Conservation (phyloP, 169 alveolate genomes). For the Plasmodium fragile region DNA sequence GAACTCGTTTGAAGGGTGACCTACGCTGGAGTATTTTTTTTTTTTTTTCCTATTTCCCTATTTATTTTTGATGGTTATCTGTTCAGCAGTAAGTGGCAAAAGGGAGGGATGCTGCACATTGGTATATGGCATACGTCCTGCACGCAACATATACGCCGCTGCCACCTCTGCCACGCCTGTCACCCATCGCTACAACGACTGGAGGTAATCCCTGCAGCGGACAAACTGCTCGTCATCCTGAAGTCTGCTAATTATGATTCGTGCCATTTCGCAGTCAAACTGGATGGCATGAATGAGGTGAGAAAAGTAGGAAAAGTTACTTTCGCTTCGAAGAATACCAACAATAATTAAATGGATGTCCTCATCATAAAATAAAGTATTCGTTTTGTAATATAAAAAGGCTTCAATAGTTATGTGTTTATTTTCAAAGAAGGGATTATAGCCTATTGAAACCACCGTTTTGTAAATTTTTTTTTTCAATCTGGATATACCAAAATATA, state of each 20-base stretch:
- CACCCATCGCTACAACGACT: neutral
- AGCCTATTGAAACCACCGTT: conserved; percentile 70
- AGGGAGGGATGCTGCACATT: neutral
- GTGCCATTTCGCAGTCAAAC: conserved; percentile 69
- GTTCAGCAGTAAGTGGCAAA: neutral
- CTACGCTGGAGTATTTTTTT: neutral
- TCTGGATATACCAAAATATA: conserved; percentile 58
- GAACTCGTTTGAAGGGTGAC: neutral
- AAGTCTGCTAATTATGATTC: conserved; percentile 35
- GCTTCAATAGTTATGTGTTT: conserved; percentile 70
- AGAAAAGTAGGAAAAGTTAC: conserved; percentile 56
- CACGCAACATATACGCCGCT: neutral
- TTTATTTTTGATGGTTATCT: neutral
- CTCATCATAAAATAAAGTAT: conserved; percentile 38
- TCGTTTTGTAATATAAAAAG: conserved; percentile 48
- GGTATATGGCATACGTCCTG: neutral
- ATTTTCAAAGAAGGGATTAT: conserved; percentile 71
- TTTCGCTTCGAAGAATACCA: conserved; percentile 66
- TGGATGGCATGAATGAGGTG: conserved; percentile 74
- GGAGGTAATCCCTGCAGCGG: conserved; percentile 25
- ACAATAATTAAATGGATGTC: conserved; percentile 61
- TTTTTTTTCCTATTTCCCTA: neutral
- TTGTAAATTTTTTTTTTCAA: conserved; percentile 54
- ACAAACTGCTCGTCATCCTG: conserved; percentile 13
- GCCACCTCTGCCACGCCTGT: neutral